Conservation (phyloP, 2,329 filamentous ascomycete species). For the Arthrocladium fulminans region DNA sequence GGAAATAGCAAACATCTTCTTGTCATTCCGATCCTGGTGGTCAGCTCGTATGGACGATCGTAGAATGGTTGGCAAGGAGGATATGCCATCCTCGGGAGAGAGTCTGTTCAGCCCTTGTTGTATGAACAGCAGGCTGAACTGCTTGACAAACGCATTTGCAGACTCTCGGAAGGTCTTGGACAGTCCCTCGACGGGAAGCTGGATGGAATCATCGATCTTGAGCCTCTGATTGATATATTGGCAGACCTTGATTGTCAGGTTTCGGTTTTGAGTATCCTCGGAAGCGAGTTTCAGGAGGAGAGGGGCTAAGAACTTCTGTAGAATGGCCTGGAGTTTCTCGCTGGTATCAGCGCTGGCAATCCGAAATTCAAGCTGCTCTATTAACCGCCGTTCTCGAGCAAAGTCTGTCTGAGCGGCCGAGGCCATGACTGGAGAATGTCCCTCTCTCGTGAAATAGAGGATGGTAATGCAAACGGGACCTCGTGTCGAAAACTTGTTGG, state of each 20-base stretch:
- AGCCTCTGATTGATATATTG: conserved; percentile 62
- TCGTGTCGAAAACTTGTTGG: too few relatives aligned
- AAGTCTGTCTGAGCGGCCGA: conserved; percentile 31
- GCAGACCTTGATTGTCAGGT: conserved; percentile 65
- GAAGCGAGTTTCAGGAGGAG: conserved; percentile 80
- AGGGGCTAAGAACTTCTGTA: conserved; percentile 71
- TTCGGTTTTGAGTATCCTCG: conserved; percentile 67
- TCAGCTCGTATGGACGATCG: conserved; percentile 45
- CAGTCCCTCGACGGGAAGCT: conserved; percentile 74
- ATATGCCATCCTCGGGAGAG: conserved; percentile 54
- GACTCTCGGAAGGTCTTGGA: conserved; percentile 83
- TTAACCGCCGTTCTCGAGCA: conserved; percentile 68
- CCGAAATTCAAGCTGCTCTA: conserved; percentile 76
- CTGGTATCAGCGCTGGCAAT: conserved; percentile 79
- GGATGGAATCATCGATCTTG: conserved; percentile 52
- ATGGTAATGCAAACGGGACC: too few relatives aligned
- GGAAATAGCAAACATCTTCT: conserved; percentile 54
- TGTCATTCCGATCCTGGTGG: conserved; percentile 28
- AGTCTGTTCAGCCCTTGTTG: conserved; percentile 68
- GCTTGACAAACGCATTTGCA: conserved; percentile 64
- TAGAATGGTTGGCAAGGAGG: conserved; percentile 62
- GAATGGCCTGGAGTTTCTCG: conserved; percentile 65
- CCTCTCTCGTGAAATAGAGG: too few relatives aligned
- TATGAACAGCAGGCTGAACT: conserved; percentile 82
- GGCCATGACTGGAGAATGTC: conserved; percentile 3